phyloP scores from a whole-genome alignment of 2,329 filamentous ascomycete genomes.

The Pseudogymnoascus sp. region DNA sequence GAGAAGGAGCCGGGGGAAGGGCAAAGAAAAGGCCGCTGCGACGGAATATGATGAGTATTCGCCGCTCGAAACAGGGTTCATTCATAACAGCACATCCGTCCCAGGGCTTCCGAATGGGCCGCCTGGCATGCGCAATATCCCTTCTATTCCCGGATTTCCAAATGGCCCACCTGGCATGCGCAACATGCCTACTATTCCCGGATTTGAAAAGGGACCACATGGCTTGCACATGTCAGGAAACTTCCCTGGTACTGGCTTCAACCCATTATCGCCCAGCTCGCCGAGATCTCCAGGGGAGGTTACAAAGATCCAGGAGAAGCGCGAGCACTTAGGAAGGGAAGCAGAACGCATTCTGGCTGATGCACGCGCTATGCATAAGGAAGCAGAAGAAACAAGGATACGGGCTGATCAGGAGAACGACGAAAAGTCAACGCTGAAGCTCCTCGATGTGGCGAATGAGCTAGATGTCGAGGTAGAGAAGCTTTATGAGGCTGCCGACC shows the following conservation, averaged over 20 bases:
- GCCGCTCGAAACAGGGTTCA: neutral
- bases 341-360: neutral
- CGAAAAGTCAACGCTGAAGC: neutral
- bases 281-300: neutral
- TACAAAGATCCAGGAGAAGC: neutral
- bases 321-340: neutral
- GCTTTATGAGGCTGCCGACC: neutral
- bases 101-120: neutral
- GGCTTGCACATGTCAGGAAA: neutral
- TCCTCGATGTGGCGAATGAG: neutral
- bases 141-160: neutral
- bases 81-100: neutral
- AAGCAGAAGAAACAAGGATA: constrained; percentile 2
- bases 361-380: neutral
- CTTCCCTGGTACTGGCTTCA: neutral
- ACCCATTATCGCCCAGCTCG: neutral
- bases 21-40: constrained; percentile 29
- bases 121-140: neutral
- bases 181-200: neutral
- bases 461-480: neutral
- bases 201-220: neutral
- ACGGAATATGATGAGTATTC: constrained; percentile 3
- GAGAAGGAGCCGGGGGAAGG: constrained; percentile 25
- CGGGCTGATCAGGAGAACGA: neutral
- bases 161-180: neutral